Evolutionary conservation across 1,284 basidiomycete species (phyloP), one percentile per base, ranked within the genome.

Genomic region (Inonotus obliquus): DNA sequence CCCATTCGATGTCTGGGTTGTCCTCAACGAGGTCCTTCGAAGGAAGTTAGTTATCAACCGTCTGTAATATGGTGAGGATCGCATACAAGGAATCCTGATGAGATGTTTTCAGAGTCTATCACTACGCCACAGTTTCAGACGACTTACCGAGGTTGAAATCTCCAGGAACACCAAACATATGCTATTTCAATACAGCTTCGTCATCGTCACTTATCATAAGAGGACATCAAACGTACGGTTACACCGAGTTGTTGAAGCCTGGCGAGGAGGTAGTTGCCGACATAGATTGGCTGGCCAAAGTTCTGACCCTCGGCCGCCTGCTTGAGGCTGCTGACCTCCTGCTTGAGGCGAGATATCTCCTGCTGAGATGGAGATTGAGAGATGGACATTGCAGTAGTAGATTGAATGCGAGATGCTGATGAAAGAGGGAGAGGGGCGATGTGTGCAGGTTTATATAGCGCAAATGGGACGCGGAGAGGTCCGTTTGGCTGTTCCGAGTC

Each of bases 101-200:
- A 35, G 7, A 17, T 38, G 37, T 17, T 29, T 23, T 53, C 58
- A 44, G 58, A 29, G 49, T 39, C 9, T 29, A 60, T 6, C 37
- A 29, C 21, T 10, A 1, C 17, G 21, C 32, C 14, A 13, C 49
- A 25, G 21, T 21, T 13, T 29, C 53, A 38, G 23, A 47, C 27
- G 49, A 67, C 71, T 53, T 59, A 63, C 85, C 90, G 52, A 97
- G 84, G 73, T 96, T 97, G 74, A 94, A 98, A 75, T 96, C 95
- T 45, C 95, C 94, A 4, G 94, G 94, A 0, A 96, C 84, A 38
- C 94, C 94, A 66, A 96, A 96, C 76, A 96, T 82, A 54, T 79
- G 79, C 83, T 88, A 64, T 54, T 39, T 64, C 64, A 19, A 69
- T 59, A 63, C 72, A 4, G 65, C 44, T 7, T n/a, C 35, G 56